Conservation (phyloP, 2,329 filamentous ascomycete genomes). For the Ophiostoma perfectum region DNA sequence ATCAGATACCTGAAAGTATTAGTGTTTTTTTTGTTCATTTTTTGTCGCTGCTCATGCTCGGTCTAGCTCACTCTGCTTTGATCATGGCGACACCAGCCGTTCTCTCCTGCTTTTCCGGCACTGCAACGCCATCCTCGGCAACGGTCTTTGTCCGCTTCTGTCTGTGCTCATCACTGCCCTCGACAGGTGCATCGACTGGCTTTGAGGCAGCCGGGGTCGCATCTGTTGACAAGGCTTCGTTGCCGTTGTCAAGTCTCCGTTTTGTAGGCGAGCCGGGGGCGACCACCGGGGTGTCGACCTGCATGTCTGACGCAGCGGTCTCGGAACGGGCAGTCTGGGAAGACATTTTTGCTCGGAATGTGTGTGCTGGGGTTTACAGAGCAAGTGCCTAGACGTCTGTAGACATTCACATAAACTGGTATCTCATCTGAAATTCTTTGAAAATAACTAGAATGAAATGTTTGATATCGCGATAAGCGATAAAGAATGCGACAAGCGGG, state of each 20-base stretch:
- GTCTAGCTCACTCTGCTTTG: constrained; percentile 62
- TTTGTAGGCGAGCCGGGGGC: constrained; percentile 19
- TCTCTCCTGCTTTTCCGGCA: constrained; percentile 29
- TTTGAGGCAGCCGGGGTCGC: not conserved
- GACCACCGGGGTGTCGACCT: not conserved
- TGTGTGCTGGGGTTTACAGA: not conserved
- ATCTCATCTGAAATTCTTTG: constrained; percentile 3
- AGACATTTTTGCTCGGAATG: constrained; percentile 12
- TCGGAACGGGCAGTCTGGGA: constrained; percentile 5
- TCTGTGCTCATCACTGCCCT: constrained; percentile 29
- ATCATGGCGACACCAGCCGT: constrained; percentile 61
- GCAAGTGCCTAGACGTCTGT: not conserved
- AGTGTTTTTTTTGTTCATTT: not conserved
- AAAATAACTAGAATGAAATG: constrained; percentile 6
- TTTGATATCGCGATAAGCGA: constrained; percentile 12
- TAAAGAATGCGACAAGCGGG: constrained; percentile 17
- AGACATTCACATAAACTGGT: not conserved
- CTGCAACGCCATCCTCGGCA: constrained; percentile 30
- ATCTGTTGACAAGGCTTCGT: not conserved
- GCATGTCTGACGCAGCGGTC: not conserved
- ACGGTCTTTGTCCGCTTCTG: constrained; percentile 55
- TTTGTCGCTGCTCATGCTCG: not conserved
- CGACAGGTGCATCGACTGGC: not conserved
- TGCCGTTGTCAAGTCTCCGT: constrained; percentile 15
- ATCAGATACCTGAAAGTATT: constrained; percentile 40